Evolutionary conservation across 2,329 filamentous ascomycete genomes (phyloP).

Genomic region (Sporothrix luriei): DNA sequence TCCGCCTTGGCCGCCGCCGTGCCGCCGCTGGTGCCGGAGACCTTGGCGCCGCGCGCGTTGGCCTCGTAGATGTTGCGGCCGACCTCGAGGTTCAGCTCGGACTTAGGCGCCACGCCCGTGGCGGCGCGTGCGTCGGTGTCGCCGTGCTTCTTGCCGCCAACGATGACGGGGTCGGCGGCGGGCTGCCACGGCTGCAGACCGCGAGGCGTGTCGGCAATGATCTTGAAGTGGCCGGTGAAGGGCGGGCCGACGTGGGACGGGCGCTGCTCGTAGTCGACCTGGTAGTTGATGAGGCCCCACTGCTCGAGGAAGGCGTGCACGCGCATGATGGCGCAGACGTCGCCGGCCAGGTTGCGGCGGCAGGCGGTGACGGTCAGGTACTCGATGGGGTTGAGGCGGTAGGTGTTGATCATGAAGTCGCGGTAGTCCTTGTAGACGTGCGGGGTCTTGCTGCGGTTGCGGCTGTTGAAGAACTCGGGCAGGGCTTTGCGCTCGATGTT

Average conservation of each 20-base stretch:
- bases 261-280: constrained; percentile 93
- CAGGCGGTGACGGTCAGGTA: constrained; percentile 97
- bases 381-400: constrained; percentile 91
- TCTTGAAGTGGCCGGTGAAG: constrained; percentile 95
- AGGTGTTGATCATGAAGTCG: constrained; percentile 99
- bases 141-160: constrained; percentile 61
- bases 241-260: constrained; percentile 95
- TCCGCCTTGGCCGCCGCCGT: constrained; percentile 54
- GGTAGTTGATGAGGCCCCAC: constrained; percentile 98
- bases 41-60: constrained; percentile 73
- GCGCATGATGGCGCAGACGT: constrained; percentile 98
- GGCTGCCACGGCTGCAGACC: constrained; percentile 96
- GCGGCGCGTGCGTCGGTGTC: constrained; percentile 75
- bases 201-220: constrained; percentile 92
- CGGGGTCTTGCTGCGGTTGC: constrained; percentile 96
- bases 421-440: constrained; percentile 98
- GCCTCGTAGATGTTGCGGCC: constrained; percentile 95
- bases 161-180: constrained; percentile 69
- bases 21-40: constrained; percentile 50
- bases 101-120: constrained; percentile 67
- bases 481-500: constrained; percentile 90
- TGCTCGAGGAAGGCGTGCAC: constrained; percentile 97
- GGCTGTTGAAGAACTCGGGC: constrained; percentile 97
- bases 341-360: constrained; percentile 88
- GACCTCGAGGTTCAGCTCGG: constrained; percentile 87